Base-by-base conservation (phyloP, 768 basidiomycete species). In the Pleurotus platypus region DNA sequence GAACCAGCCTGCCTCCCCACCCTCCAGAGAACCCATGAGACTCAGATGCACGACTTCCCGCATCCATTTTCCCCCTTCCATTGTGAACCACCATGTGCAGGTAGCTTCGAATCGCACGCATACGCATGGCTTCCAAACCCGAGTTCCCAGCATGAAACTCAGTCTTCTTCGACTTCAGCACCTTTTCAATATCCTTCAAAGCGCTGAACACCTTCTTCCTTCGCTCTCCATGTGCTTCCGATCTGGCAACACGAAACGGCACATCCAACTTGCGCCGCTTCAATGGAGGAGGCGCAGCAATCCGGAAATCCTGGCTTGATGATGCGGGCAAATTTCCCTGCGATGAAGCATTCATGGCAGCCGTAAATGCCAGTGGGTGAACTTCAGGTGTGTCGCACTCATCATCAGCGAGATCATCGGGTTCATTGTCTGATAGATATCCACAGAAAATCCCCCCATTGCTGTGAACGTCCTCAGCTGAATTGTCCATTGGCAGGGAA, bases 41-140 rank as follows among this genome's bases (percentile, higher is more conserved):
- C 55, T 73, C 67, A 15, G 71, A 69, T 8, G 69, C 69, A 12
- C 26, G 22, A 47, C 64, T 55, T 5, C 70, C 70, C 20, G 70
- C 68, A 46, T 59, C 56, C 11, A 64, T 67, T n/a, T 24, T 30
- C 7, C 26, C 46, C 24, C 58, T 47, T 15, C 56, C 30, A 48
- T 71, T 71, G 5, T 69, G 61, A 5, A 73, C 60, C 3, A 73
- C 63, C 64, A 74, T 64, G 15, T 57, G 56, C 20, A 74, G 48
- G 51, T 63, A 62, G 37, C 57, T 65, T 54, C 69, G 62, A 4
- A 74, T 69, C 15, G 68, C 62, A 1, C 58, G 38, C 1, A 65
- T 64, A 12, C 61, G 61, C 40, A 62, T 58, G 38, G 66, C 60
- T 50, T 74, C 69, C 18, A 72, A 58, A 8, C 71, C 62, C 45